phyloP scores from a whole-genome alignment of 2,329 filamentous ascomycete species.

The Ceratocystis colombiana region DNA sequence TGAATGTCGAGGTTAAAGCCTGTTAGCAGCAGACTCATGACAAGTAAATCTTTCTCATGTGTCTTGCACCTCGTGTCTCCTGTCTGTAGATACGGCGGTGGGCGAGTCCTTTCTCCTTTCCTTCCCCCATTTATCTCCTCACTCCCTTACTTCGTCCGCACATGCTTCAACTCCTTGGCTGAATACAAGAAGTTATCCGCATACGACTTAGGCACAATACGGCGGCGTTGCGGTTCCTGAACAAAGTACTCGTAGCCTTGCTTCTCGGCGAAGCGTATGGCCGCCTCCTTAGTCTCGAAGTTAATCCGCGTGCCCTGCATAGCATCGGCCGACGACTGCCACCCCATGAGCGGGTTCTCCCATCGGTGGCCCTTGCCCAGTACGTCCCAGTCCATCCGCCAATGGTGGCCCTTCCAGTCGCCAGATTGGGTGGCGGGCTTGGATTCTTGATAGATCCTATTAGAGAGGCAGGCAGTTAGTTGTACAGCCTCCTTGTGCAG shows the following conservation, averaged over 20 bases:
- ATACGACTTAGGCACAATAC: constrained; percentile 83
- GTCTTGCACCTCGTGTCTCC: too few species aligned
- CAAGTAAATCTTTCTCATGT: not conserved
- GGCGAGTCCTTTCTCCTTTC: not conserved
- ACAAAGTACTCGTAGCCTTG: constrained; percentile 99
- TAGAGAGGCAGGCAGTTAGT: not conserved
- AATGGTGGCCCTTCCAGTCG: constrained; percentile 69
- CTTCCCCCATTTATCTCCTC: not conserved
- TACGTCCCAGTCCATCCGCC: constrained; percentile 99
- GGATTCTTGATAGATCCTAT: constrained; percentile 77
- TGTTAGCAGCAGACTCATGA: too few species aligned
- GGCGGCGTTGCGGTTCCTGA: constrained; percentile 86
- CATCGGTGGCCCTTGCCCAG: constrained; percentile 85
- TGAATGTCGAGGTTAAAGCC: not conserved
- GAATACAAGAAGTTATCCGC: constrained; percentile 92
- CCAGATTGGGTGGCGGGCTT: constrained; percentile 98
- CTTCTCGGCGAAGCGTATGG: constrained; percentile 91
- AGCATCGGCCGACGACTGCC: constrained; percentile 89
- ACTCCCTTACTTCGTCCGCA: constrained; percentile 60
- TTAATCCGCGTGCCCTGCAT: constrained; percentile 90
- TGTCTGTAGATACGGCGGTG: too few species aligned
- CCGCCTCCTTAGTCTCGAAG: constrained; percentile 90
- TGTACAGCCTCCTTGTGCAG: not conserved
- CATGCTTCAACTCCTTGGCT: constrained; percentile 75
- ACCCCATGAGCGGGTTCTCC: constrained; percentile 98